Conservation (phyloP, 176 grass and related monocot species). For the Urochloa ruziziensis region DNA sequence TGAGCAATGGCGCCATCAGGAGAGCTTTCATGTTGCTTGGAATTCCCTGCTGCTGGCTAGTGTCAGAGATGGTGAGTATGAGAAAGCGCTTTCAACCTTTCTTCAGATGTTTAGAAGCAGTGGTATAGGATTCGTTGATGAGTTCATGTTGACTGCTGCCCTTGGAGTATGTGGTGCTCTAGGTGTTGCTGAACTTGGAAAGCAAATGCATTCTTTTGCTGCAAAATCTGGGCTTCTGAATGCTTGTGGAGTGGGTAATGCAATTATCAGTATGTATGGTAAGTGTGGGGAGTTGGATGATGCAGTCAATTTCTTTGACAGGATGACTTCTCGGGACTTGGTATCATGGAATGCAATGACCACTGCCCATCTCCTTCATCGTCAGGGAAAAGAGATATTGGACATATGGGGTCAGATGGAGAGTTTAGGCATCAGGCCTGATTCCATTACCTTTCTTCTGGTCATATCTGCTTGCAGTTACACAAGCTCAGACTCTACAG, state of each 20-base stretch:
- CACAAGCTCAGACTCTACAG: conserved; percentile 50
- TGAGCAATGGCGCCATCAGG: conserved; percentile 39
- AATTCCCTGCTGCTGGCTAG: conserved; percentile 48
- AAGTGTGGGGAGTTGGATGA: conserved; percentile 57
- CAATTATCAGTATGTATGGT: conserved; percentile 60
- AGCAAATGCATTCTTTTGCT: conserved; percentile 55
- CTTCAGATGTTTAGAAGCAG: conserved; percentile 36
- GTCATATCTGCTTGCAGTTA: conserved; percentile 56
- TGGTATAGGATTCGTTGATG: conserved; percentile 41
- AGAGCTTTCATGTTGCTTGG: conserved; percentile 61
- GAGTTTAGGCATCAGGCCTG: conserved; percentile 36
- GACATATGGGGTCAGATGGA: conserved; percentile 55
- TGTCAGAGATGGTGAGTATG: conserved; percentile 55
- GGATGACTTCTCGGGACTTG: conserved; percentile 47
- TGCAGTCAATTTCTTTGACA: conserved; percentile 41
- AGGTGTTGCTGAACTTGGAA: conserved; percentile 54
- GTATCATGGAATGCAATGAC: conserved; percentile 70
- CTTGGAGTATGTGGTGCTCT: conserved; percentile 61
- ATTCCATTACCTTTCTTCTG: conserved; percentile 64
- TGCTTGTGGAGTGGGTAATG: conserved; percentile 48
- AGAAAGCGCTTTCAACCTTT: conserved; percentile 48
- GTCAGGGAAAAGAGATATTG: conserved; percentile 48
- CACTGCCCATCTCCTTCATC: conserved; percentile 53
- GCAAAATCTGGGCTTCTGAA: conserved; percentile 48
- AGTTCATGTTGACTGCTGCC: conserved; percentile 44